A percentile compares a stretch with the other conserved stretches of the same genome.
These are phyloP conservation scores for Fistulifera pelliculosa DNA, from an alignment of 108 stramenopile species.

Conservation along the genomic window DNA sequence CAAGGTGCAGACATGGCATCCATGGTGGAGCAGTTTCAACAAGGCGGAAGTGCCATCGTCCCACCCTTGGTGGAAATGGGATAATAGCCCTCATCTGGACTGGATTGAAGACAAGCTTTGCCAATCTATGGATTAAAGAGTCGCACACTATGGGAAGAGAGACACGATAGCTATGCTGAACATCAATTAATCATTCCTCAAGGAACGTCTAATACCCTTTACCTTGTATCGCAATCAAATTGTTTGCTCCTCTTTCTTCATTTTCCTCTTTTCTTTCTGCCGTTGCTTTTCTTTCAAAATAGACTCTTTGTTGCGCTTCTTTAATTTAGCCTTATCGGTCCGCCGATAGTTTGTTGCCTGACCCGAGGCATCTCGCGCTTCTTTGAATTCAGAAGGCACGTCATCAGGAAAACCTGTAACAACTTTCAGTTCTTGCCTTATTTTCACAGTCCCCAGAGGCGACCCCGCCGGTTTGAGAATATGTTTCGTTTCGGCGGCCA, in stretches of 20 bases:
- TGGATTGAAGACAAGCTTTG: too few species aligned
- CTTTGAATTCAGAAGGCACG: conserved; percentile 64
- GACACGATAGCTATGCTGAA: too few species aligned
- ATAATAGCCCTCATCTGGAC: too few species aligned
- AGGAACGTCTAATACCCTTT: too few species aligned
- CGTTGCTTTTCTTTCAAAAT: conserved; percentile 4
- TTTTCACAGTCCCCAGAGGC: conserved; percentile 74
- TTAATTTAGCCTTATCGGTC: conserved; percentile 61
- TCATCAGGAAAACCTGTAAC: conserved; percentile 56
- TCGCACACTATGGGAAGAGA: too few species aligned
- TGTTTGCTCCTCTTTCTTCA: background rate
- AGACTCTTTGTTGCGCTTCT: conserved; percentile 42
- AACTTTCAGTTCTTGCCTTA: conserved; percentile 63
- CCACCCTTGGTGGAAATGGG: too few species aligned
- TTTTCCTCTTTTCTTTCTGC: background rate
- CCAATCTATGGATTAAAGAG: too few species aligned
- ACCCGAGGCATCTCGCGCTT: conserved; percentile 59
- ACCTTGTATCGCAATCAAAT: too few species aligned
- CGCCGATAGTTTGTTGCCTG: conserved; percentile 23
- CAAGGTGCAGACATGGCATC: too few species aligned
- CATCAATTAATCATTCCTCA: too few species aligned
- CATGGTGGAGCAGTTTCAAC: too few species aligned
- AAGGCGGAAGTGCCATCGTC: too few species aligned
- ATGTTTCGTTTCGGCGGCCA: conserved; percentile 76
- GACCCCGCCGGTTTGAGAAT: conserved; percentile 75